Conservation (phyloP, 2,329 filamentous ascomycete genomes). For the Fusarium transvaalense region DNA sequence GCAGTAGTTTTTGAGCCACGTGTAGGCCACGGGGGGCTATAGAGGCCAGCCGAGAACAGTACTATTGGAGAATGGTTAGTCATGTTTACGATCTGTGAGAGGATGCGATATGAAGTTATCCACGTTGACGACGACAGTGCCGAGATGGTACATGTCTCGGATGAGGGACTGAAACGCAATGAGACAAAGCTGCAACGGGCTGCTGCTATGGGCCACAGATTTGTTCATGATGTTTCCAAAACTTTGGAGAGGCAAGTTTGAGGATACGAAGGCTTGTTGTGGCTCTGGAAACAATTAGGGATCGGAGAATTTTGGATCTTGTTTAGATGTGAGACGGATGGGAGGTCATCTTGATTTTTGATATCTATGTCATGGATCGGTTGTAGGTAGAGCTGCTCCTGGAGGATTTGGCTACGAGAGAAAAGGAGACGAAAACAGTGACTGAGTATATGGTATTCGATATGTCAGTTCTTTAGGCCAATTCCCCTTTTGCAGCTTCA, state of each 20-base stretch:
- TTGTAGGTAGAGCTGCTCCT: not conserved
- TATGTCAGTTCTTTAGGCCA: too few species aligned
- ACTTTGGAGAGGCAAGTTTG: not conserved
- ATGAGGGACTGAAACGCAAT: constrained; percentile 31
- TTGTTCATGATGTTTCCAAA: constrained; percentile 15
- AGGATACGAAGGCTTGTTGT: constrained; percentile 5
- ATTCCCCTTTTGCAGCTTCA: not conserved
- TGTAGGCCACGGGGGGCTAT: not conserved
- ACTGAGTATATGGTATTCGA: too few species aligned
- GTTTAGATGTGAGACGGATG: constrained; percentile 6
- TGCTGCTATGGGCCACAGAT: not conserved
- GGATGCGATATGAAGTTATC: not conserved
- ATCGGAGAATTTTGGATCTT: constrained; percentile 2
- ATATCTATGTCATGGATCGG: not conserved
- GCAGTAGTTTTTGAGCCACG: not conserved
- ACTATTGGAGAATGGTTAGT: not conserved
- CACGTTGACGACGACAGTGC: constrained; percentile 3
- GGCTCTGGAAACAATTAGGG: not conserved
- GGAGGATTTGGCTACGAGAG: not conserved
- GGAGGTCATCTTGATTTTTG: constrained; percentile 1
- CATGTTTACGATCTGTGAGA: not conserved
- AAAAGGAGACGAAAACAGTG: not conserved
- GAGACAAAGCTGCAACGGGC: constrained; percentile 35
- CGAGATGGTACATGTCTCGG: constrained; percentile 34
- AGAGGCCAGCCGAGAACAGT: not conserved